phyloP scores from a whole-genome alignment of 1,139 yeast species.

The Zygoascus sp. region DNA sequence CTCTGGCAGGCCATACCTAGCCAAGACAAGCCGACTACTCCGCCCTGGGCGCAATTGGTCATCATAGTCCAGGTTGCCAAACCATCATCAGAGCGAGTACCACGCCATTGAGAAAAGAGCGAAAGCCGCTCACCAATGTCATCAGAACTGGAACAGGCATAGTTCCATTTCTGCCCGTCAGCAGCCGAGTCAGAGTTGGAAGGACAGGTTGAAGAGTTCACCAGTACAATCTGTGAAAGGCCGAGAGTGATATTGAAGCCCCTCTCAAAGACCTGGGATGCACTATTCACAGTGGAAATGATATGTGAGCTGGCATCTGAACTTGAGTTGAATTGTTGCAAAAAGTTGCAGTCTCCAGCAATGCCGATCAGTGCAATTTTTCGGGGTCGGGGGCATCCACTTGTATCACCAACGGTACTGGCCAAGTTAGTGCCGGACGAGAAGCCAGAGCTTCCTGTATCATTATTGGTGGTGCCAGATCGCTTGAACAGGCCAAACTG shows the following conservation, averaged over 20 bases:
- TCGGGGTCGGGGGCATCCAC: slow-evolving; percentile 36
- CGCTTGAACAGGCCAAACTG: slow-evolving; percentile 13
- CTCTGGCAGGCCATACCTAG: slow-evolving; percentile 36
- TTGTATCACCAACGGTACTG: slow-evolving; percentile 32
- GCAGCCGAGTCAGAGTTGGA: slow-evolving; percentile 19
- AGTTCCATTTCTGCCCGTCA: slow-evolving; percentile 30
- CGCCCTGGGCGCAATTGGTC: slow-evolving; percentile 35
- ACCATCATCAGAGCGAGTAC: slow-evolving; percentile 29
- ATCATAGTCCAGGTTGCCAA: slow-evolving; percentile 39
- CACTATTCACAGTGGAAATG: slow-evolving; percentile 35
- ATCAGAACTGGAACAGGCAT: slow-evolving; percentile 25
- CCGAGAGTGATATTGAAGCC: slow-evolving; percentile 39
- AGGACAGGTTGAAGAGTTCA: slow-evolving; percentile 30
- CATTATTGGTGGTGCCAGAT: slow-evolving; percentile 20
- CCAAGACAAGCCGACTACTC: slow-evolving; percentile 41
- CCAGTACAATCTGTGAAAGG: slow-evolving; percentile 27
- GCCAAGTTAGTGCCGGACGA: slow-evolving; percentile 31
- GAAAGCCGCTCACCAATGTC: slow-evolving; percentile 33
- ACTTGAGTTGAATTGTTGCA: slow-evolving; percentile 30
- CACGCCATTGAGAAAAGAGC: slow-evolving; percentile 36
- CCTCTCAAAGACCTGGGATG: slow-evolving; percentile 35
- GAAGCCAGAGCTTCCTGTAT: slow-evolving; percentile 31
- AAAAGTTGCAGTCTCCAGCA: slow-evolving; percentile 38
- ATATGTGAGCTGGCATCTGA: slow-evolving; percentile 33
- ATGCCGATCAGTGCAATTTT: slow-evolving; percentile 37